Percentiles rank a stretch among this genome's conserved stretches.
Conservation (phyloP, 2,329 filamentous ascomycete species). For the Orbilia brochopaga region DNA sequence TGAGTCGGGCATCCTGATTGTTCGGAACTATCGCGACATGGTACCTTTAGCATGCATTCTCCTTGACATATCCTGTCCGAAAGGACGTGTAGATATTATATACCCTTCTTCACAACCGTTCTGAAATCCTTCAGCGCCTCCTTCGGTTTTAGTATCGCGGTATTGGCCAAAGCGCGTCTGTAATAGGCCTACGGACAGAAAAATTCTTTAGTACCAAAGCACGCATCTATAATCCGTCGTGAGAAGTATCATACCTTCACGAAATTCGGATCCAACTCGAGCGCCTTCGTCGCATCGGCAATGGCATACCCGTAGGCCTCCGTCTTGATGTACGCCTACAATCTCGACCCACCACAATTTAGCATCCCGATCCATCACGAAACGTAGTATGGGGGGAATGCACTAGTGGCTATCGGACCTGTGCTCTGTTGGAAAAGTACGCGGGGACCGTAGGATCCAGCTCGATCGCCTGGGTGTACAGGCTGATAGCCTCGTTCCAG, state of each 20-base stretch:
- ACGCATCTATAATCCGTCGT: neutral
- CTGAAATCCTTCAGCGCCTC: slow-evolving; percentile 93
- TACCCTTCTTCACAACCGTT: slow-evolving; percentile 75
- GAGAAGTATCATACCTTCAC: slow-evolving; percentile 72
- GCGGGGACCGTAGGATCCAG: slow-evolving; percentile 81
- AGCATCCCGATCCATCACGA: slow-evolving; percentile 58
- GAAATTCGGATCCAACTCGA: slow-evolving; percentile 85
- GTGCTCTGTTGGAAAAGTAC: slow-evolving; percentile 92
- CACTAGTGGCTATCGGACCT: slow-evolving; percentile 66
- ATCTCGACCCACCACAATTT: slow-evolving; percentile 6
- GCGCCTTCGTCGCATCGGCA: slow-evolving; percentile 84
- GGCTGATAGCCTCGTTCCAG: slow-evolving; percentile 79
- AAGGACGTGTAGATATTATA: slow-evolving; percentile 12
- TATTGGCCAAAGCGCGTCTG: slow-evolving; percentile 86
- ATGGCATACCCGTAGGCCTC: slow-evolving; percentile 95
- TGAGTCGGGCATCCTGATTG: slow-evolving; percentile 89
- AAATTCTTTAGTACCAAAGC: neutral
- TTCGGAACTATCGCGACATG: slow-evolving; percentile 67
- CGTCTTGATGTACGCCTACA: slow-evolving; percentile 87
- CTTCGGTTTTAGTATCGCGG: slow-evolving; percentile 84
- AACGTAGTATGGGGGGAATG: slow-evolving; percentile 10
- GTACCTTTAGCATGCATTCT: neutral
- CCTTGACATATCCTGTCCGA: neutral
- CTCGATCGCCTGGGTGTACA: slow-evolving; percentile 86
- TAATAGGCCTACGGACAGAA: slow-evolving; percentile 76